Percentiles rank a stretch among this genome's conserved stretches.
phyloP scores from a whole-genome alignment of 2,329 filamentous ascomycete species.

The Aspergillus sp. region DNA sequence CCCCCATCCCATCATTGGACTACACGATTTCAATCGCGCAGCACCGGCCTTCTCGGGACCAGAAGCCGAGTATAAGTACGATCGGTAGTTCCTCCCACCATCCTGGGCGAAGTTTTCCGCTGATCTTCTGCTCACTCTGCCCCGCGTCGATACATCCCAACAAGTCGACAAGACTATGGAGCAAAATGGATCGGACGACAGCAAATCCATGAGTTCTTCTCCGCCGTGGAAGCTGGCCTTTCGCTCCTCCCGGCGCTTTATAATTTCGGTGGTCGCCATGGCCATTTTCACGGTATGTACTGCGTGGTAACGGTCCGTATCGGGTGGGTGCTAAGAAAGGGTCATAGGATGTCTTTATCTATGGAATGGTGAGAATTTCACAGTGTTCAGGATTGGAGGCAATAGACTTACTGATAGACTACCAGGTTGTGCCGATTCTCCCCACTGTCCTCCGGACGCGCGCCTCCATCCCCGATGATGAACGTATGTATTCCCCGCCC shows the following conservation, averaged over 20 bases:
- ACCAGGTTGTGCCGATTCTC: conserved; percentile 63
- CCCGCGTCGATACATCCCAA: background rate
- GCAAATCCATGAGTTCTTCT: background rate
- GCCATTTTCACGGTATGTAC: conserved; percentile 41
- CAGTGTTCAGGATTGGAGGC: background rate
- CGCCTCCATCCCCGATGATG: conserved; percentile 33
- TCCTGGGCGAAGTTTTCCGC: background rate
- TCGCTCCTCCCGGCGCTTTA: conserved; percentile 40
- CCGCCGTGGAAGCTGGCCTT: conserved; percentile 24
- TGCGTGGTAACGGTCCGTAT: background rate
- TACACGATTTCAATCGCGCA: background rate
- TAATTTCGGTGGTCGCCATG: conserved; percentile 37
- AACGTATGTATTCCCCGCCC: conserved; percentile 36
- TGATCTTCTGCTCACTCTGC: background rate
- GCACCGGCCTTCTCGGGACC: background rate
- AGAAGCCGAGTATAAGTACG: background rate
- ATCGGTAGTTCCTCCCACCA: background rate
- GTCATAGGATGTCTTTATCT: conserved; percentile 38
- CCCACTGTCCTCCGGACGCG: conserved; percentile 57
- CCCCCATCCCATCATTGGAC: background rate
- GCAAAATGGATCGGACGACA: background rate
- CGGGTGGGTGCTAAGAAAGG: background rate
- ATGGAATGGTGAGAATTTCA: conserved; percentile 29
- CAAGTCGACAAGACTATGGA: background rate
- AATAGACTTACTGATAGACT: background rate